A percentile compares a stretch with the other conserved stretches of the same genome.
Conservation (phyloP, 129 eudicot genomes). For the Ambrosia trifida region DNA sequence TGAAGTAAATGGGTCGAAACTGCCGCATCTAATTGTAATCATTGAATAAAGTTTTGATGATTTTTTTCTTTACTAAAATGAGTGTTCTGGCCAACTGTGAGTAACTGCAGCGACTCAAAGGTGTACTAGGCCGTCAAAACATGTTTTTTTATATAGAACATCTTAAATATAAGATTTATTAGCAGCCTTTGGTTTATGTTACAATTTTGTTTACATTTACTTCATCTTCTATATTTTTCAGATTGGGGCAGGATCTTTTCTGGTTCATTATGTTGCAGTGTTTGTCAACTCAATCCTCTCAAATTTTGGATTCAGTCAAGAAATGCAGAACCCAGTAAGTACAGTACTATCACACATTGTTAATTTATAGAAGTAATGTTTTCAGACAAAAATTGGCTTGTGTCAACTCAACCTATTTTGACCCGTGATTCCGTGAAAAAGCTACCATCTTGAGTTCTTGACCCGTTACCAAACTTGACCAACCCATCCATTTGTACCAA, state of each 20-base stretch:
- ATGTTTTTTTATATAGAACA: background rate
- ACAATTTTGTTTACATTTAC: background rate
- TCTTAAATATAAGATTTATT: background rate
- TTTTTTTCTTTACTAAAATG: background rate
- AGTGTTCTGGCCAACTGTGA: background rate
- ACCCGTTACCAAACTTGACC: background rate
- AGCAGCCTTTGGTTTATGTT: slow-evolving; percentile 12
- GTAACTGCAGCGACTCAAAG: background rate
- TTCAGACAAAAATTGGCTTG: background rate
- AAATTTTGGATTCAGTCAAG: slow-evolving; percentile 83
- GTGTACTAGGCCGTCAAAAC: slow-evolving; percentile 12
- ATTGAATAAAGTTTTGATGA: background rate
- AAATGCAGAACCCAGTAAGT: slow-evolving; percentile 93
- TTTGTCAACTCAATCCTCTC: slow-evolving; percentile 74
- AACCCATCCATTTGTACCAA: background rate
- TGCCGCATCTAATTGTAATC: background rate
- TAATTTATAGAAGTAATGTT: background rate
- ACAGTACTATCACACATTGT: slow-evolving; percentile 24
- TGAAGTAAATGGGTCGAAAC: background rate
- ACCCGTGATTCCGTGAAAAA: background rate
- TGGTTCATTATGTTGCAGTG: slow-evolving; percentile 64
- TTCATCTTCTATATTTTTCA: slow-evolving; percentile 30
- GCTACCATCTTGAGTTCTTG: background rate
- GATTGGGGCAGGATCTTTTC: slow-evolving; percentile 92
- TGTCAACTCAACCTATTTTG: background rate